Evolutionary conservation across 805 yeast genomes (phyloP).

Genomic region (Schwanniomyces yamadae): DNA sequence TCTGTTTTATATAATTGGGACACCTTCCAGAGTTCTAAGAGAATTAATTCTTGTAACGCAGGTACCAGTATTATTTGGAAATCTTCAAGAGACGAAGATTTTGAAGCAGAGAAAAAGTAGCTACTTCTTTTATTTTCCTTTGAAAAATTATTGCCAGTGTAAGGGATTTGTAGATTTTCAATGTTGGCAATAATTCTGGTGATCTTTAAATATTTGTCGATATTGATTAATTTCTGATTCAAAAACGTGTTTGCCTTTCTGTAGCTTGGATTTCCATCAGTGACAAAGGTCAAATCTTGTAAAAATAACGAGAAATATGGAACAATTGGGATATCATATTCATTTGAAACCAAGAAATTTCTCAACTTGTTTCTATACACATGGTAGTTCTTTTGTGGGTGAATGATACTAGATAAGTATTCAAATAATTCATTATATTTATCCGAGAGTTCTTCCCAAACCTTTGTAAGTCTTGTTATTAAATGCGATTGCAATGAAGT

Average conservation of each 20-base stretch:
- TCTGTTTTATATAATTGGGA: conserved; percentile 58
- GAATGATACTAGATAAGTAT: conserved; percentile 64
- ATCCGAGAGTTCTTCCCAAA: conserved; percentile 59
- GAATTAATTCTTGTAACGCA: conserved; percentile 54
- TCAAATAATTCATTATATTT: conserved; percentile 63
- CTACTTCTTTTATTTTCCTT: conserved; percentile 22
- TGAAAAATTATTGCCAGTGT: conserved; percentile 18
- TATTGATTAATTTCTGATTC: conserved; percentile 61
- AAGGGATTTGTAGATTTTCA: conserved; percentile 66
- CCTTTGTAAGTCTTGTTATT: conserved; percentile 56
- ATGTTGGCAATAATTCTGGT: conserved; percentile 65
- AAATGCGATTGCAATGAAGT: conserved; percentile 74
- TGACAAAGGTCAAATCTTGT: conserved; percentile 78
- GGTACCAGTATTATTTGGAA: conserved; percentile 41
- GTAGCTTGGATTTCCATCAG: conserved; percentile 75
- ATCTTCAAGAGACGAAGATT: conserved; percentile 26
- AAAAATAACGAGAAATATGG: conserved; percentile 74
- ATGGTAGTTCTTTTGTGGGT: conserved; percentile 71
- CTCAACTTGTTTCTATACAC: conserved; percentile 65
- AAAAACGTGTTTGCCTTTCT: conserved; percentile 59
- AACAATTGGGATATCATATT: conserved; percentile 60
- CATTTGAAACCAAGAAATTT: conserved; percentile 50
- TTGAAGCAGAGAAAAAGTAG: conserved; percentile 16
- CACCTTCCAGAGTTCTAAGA: conserved; percentile 71
- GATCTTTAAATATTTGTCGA: conserved; percentile 69